Percentiles rank a stretch among this genome's conserved stretches.
Evolutionary conservation across 306 rosid species (phyloP).

Genomic region (Leucaena leucocephala): DNA sequence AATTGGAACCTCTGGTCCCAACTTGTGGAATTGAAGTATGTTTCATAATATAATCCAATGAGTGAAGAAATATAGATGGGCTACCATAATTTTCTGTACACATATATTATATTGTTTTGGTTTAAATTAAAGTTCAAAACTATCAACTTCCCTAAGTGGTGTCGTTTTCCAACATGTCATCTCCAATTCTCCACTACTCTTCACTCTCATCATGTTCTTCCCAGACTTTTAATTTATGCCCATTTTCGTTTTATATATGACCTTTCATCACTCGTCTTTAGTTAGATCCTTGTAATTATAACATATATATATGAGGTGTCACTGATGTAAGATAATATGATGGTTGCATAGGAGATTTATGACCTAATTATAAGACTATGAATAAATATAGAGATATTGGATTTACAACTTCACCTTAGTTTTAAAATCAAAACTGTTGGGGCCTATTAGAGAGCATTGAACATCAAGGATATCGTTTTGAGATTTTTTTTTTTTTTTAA

Average conservation of each 20-base stretch:
- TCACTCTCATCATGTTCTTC: conserved; percentile 42
- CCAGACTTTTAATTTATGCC: conserved; percentile 32
- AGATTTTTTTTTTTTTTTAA: too few species aligned
- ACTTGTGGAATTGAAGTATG: background rate
- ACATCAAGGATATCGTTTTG: background rate
- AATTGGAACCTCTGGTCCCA: background rate
- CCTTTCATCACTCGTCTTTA: background rate
- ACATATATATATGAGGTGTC: background rate
- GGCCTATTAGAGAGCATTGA: too few species aligned
- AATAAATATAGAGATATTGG: background rate
- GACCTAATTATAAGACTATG: background rate
- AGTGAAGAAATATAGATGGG: background rate
- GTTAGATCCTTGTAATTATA: background rate
- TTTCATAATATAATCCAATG: background rate
- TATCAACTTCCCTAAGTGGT: conserved; percentile 49
- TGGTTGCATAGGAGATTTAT: background rate
- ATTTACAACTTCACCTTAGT: background rate
- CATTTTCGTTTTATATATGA: background rate
- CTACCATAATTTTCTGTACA: conserved; percentile 34
- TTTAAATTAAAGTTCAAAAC: conserved; percentile 30
- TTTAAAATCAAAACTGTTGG: background rate
- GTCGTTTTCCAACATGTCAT: conserved; percentile 50
- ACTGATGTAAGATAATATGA: background rate
- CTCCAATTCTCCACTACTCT: conserved; percentile 16
- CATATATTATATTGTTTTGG: conserved; percentile 28